phyloP scores from a whole-genome alignment of 2,329 filamentous ascomycete species.

The Calonectria leucothoes region DNA sequence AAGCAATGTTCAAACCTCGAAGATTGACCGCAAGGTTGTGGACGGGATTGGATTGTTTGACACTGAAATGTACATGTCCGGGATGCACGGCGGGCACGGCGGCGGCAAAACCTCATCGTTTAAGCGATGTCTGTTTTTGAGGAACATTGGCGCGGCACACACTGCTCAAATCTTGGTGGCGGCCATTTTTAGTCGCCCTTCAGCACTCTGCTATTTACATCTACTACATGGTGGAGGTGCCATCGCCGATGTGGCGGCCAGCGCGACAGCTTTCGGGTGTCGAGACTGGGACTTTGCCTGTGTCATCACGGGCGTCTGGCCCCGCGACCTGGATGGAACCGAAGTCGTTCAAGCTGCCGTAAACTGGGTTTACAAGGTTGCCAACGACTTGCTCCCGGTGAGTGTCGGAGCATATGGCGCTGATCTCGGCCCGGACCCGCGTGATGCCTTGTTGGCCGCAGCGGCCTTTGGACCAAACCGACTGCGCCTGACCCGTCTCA shows the following conservation, averaged over 20 bases:
- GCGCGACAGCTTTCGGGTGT: conserved; percentile 70
- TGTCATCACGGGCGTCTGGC: conserved; percentile 72
- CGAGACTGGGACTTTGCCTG: conserved; percentile 74
- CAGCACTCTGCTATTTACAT: conserved; percentile 70
- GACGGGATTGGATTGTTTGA: conserved; percentile 66
- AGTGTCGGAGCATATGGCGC: conserved; percentile 67
- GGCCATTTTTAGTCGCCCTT: conserved; percentile 61
- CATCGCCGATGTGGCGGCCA: conserved; percentile 54
- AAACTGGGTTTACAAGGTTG: conserved; percentile 68
- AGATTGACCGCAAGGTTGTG: conserved; percentile 48
- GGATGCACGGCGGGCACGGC: conserved; percentile 69
- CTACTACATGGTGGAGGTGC: conserved; percentile 69
- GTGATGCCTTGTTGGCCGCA: conserved; percentile 62
- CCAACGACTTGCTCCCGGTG: conserved; percentile 57
- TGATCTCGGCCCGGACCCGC: conserved; percentile 71
- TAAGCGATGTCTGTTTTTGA: conserved; percentile 73
- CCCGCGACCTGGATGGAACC: conserved; percentile 61
- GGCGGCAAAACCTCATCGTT: conserved; percentile 71
- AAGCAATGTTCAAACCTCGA: conserved; percentile 46
- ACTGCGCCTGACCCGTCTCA: conserved; percentile 62
- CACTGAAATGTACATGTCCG: conserved; percentile 69
- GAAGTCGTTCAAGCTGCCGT: conserved; percentile 51
- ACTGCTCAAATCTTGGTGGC: conserved; percentile 52
- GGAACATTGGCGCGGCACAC: conserved; percentile 51
- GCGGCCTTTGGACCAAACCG: conserved; percentile 69